Percentiles rank a stretch among this genome's conserved stretches.
These are phyloP conservation scores for Lasiodiplodia theobromae DNA, from an alignment of 2,329 filamentous ascomycete species.

Conservation along the genomic window DNA sequence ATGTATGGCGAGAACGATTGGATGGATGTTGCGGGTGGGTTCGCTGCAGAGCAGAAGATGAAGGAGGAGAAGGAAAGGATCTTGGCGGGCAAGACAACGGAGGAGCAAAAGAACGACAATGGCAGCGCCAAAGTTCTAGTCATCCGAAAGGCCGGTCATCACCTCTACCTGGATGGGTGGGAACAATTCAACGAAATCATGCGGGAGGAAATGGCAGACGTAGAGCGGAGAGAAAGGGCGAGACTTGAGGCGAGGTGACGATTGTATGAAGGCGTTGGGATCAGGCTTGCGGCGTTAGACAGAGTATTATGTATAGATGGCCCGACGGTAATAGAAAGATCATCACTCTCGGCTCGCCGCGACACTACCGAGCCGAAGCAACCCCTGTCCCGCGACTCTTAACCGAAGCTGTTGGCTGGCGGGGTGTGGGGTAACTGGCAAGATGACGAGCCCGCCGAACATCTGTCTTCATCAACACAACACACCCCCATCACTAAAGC, in stretches of 20 bases:
- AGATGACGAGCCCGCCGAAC: background rate
- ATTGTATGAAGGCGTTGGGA: slow-evolving; percentile 15
- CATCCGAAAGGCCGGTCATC: slow-evolving; percentile 74
- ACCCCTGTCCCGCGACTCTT: background rate
- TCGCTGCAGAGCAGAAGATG: slow-evolving; percentile 80
- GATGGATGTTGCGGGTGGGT: slow-evolving; percentile 94
- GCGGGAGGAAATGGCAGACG: slow-evolving; percentile 70
- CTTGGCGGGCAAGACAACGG: slow-evolving; percentile 64
- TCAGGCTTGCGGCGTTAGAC: background rate
- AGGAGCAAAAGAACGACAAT: slow-evolving; percentile 75
- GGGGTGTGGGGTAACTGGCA: slow-evolving; percentile 18
- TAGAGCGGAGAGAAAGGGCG: slow-evolving; percentile 51
- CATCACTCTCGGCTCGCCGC: background rate
- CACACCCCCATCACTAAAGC: background rate
- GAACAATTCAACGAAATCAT: slow-evolving; percentile 74
- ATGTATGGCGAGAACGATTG: slow-evolving; percentile 99
- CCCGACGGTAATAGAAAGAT: slow-evolving; percentile 2
- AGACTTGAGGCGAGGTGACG: slow-evolving; percentile 20
- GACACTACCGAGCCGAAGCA: background rate
- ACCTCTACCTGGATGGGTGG: slow-evolving; percentile 74
- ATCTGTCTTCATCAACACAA: slow-evolving; percentile 6
- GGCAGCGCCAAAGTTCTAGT: slow-evolving; percentile 84
- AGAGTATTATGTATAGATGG: slow-evolving; percentile 1
- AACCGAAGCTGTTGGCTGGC: slow-evolving; percentile 1
- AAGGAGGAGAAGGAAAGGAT: slow-evolving; percentile 69